Percentiles rank a stretch among this genome's conserved stretches.
phyloP scores from a whole-genome alignment of 805 yeast species.

The Myxozyma neotropica region DNA sequence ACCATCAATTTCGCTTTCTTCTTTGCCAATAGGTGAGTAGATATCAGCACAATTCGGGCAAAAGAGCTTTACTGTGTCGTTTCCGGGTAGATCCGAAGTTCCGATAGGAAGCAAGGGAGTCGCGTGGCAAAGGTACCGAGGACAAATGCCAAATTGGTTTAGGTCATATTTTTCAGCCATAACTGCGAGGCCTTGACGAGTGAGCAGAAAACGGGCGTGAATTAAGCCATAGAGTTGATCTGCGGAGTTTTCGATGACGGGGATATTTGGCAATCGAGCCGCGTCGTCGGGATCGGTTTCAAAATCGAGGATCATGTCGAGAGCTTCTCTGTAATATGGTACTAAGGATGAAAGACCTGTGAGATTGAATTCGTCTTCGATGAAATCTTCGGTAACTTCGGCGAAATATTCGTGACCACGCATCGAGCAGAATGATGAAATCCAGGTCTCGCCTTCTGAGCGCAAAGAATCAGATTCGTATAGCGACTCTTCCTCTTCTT shows the following conservation, averaged over 20 bases:
- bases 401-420: constrained; percentile 90
- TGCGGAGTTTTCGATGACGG: constrained; percentile 84
- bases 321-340: constrained; percentile 87
- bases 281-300: constrained; percentile 46
- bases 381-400: constrained; percentile 87
- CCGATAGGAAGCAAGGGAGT: constrained; percentile 92
- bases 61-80: constrained; percentile 85
- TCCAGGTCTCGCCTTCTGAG: constrained; percentile 74
- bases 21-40: constrained; percentile 82
- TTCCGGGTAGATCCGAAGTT: constrained; percentile 84
- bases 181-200: constrained; percentile 84
- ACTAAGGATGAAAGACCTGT: constrained; percentile 86
- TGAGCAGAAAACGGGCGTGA: constrained; percentile 86
- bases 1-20: constrained; percentile 89
- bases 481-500: constrained; percentile 32
- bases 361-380: constrained; percentile 94
- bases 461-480: constrained; percentile 33
- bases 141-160: constrained; percentile 88
- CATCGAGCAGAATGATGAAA: constrained; percentile 72
- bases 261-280: constrained; percentile 65
- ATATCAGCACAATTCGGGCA: constrained; percentile 95
- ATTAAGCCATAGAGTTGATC: constrained; percentile 90
- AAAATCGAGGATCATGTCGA: constrained; percentile 85
- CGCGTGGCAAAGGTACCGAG: constrained; percentile 85
- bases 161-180: constrained; percentile 89